phyloP scores from a whole-genome alignment of 345 rosid species.

The Pistacia vera region DNA sequence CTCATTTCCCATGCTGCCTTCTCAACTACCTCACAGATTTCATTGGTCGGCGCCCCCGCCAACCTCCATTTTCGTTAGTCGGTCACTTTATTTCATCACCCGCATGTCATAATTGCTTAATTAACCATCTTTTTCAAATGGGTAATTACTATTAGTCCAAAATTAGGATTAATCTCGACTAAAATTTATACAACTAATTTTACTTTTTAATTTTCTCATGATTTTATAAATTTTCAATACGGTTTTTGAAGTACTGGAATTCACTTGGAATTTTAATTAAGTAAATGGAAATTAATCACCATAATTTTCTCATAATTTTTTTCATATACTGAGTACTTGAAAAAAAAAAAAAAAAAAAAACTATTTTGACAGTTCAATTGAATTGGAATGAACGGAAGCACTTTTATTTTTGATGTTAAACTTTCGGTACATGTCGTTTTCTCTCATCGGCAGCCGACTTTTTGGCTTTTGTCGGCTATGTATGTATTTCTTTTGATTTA shows the following conservation, averaged over 20 bases:
- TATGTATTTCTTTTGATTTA: conserved; percentile 12
- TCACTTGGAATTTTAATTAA: no score
- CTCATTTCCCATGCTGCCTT: neutral
- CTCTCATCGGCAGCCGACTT: conserved; percentile 47
- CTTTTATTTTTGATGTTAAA: neutral
- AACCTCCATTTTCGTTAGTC: neutral
- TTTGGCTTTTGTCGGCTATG: conserved; percentile 38
- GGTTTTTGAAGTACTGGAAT: no score
- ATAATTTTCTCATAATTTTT: no score
- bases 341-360: neutral
- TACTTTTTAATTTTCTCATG: no score
- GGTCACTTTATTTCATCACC: conserved; percentile 9
- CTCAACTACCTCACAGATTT: neutral
- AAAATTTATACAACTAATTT: no score
- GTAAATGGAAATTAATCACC: no score
- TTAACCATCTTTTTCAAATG: no score
- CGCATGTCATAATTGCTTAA: neutral
- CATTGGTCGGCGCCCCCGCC: neutral
- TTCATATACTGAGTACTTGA: no score
- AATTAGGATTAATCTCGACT: no score
- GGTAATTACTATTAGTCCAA: no score
- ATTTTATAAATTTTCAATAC: no score
- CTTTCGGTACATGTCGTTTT: conserved; percentile 43
- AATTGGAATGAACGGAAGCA: neutral
- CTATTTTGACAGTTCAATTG: conserved; percentile 19